Evolutionary conservation across 768 basidiomycete genomes (phyloP).

Genomic region (Clitopilus hobsonii): DNA sequence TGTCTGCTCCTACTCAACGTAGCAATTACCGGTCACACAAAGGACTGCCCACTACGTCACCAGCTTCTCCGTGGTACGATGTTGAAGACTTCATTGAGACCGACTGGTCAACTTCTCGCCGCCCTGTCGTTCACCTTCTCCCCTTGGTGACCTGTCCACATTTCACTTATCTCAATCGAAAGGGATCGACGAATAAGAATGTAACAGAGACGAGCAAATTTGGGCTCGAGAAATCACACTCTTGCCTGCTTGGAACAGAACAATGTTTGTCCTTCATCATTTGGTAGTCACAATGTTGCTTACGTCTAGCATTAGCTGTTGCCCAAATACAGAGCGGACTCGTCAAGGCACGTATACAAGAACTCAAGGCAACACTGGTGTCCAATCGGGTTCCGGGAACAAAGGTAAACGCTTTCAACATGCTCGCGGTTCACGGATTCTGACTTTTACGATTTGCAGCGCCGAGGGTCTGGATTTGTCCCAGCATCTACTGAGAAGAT

Average conservation of each 20-base stretch:
- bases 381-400: background rate
- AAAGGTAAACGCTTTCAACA: background rate
- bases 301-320: conserved; percentile 39
- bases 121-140: conserved; percentile 63
- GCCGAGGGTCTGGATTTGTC: background rate
- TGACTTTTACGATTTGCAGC: background rate
- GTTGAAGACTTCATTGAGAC: conserved; percentile 79
- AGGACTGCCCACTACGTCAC: conserved; percentile 36
- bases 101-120: conserved; percentile 51
- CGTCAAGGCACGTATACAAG: conserved; percentile 47
- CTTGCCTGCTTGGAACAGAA: conserved; percentile 72
- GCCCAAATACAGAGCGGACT: conserved; percentile 61
- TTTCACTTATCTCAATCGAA: conserved; percentile 75
- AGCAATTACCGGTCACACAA: conserved; percentile 45
- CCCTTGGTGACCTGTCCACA: conserved; percentile 76
- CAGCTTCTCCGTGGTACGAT: conserved; percentile 66
- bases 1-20: conserved; percentile 38
- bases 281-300: conserved; percentile 4
- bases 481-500: conserved; percentile 34
- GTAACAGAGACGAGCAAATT: conserved; percentile 66
- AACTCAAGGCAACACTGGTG: conserved; percentile 29
- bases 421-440: background rate
- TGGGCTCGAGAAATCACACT: conserved; percentile 79
- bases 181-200: conserved; percentile 34
- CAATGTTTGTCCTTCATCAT: conserved; percentile 40